Base-by-base conservation (phyloP, 2,329 filamentous ascomycete genomes). In the Phialophora macrospora region DNA sequence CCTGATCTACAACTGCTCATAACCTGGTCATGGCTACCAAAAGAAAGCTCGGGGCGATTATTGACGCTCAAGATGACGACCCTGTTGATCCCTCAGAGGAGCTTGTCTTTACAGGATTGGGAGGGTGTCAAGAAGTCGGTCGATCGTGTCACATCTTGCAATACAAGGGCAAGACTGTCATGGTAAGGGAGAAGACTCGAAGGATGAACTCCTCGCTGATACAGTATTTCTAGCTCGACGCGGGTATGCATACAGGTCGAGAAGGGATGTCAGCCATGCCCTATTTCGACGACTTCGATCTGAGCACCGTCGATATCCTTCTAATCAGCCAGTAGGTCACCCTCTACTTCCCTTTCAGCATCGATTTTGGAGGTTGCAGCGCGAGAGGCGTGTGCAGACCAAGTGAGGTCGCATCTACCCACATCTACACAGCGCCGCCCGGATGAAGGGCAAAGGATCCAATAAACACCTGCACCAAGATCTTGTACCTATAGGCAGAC, bases 151-250 rank as follows among this genome's bases (percentile, higher is more conserved):
- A 99, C 77, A 97, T 99, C 73, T 88, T 99, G 66, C 93, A 98
- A 75, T 99, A 99, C 85, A 99, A 98, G 80, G 95, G 95, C 68
- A 99, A 99, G 80, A 98, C 94, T 5, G 92, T 99, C 72, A 99
- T 99, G 95, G 93, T 96, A 82, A 72, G 87, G 48, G 22, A 57
- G 17, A 46, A 32, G 46, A 5, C 12, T 58, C 2, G 24, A 28
- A 38, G 9, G 41, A 41, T 26, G 12, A 22, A n/a, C 6, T 8
- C 22, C 14, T 14, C 22, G 46, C 67, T 73, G 60, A 71, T 41
- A 28, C 30, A 17, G 9, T 17, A 58, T 5, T 72, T 64, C 2
- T 76, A 96, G 92, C 91, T 99, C 72, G 95, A 99, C 81, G 95
- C 95, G 58, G 95, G 95, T 58, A 94, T 97, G 81, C 95, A 99